Evolutionary conservation across 2,329 filamentous ascomycete species (phyloP), one percentile per base, ranked within the genome.

Genomic region (Diplodia corticola): DNA sequence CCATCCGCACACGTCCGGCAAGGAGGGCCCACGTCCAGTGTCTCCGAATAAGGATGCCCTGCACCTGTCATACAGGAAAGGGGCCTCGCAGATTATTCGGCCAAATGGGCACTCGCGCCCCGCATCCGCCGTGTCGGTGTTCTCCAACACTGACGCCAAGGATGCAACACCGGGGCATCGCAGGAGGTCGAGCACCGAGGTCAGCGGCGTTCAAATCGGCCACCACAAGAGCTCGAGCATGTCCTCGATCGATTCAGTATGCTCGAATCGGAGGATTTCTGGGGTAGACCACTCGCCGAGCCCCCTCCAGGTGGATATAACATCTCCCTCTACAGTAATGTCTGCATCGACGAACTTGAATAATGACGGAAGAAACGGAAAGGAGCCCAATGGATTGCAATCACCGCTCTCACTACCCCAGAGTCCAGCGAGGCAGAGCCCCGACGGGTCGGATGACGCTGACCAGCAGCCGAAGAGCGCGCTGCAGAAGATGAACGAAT

Each of bases 401-500:
- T 63, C 68, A 20, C 63, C 60, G 12, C 44, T 67, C 4, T 81
- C 77, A 13, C 50, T 50, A 35, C 69, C 82, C 4, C 82, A 84
- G 57, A 89, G 87, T 69, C 86, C 89, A 84, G 20, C 91, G 85
- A 76, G 83, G 82, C 57, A 49, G 13, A 55, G 81, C 75, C 33
- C 80, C 79, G 71, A 28, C 15, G 37, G 44, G 10, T 33, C 63
- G 15, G 64, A 66, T 20, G 63, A 65, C 3, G 15, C 63, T n/a
- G 63, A 57, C 10, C 53, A 60, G 10, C 53, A 30, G 17, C 77
- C 72, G 68, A 75, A 73, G 76, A 83, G 69, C 73, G 72, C 81
- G 1, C 74, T 85, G 17, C 87, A 89, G 65, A 83, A 87, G 7
- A 81, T 90, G 68, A 91, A 87, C 68, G 93, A 96, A 68, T 83